Evolutionary conservation across 805 yeast genomes (phyloP).

Genomic region (Pichia exigua): DNA sequence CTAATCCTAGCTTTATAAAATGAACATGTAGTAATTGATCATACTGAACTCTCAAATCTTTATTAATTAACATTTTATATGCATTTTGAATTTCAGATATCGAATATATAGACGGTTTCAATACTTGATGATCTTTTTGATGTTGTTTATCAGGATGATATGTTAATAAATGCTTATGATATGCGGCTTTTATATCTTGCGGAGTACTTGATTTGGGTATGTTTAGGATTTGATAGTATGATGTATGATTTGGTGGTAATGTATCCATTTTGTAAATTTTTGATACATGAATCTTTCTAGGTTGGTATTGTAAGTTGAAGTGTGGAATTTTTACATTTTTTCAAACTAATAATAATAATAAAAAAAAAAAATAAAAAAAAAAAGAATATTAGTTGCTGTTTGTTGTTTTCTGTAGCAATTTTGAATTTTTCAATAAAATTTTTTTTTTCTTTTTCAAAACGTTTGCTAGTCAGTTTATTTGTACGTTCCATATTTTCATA

Average conservation of each 20-base stretch:
- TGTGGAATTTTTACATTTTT: background rate
- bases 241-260: conserved; percentile 6
- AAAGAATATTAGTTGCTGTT: background rate
- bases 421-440: background rate
- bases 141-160: conserved; percentile 73
- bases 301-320: background rate
- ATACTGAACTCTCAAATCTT: conserved; percentile 37
- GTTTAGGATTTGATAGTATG: conserved; percentile 55
- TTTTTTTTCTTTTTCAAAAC: background rate
- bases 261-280: background rate
- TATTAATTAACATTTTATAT: conserved; percentile 45
- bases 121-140: background rate
- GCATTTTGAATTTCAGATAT: conserved; percentile 51
- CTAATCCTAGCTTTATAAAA: conserved; percentile 35
- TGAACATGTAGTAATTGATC: conserved; percentile 37
- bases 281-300: background rate
- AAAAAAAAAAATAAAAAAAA: background rate
- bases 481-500: background rate
- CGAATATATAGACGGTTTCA: background rate
- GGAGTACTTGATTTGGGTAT: conserved; percentile 32
- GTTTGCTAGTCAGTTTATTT: too few species aligned
- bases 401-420: background rate
- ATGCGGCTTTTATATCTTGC: conserved; percentile 51
- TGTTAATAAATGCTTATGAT: conserved; percentile 47
- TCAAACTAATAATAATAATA: too few species aligned